These are phyloP conservation scores for Gossypium turneri DNA, from an alignment of 345 rosid species.

Conservation along the genomic window DNA sequence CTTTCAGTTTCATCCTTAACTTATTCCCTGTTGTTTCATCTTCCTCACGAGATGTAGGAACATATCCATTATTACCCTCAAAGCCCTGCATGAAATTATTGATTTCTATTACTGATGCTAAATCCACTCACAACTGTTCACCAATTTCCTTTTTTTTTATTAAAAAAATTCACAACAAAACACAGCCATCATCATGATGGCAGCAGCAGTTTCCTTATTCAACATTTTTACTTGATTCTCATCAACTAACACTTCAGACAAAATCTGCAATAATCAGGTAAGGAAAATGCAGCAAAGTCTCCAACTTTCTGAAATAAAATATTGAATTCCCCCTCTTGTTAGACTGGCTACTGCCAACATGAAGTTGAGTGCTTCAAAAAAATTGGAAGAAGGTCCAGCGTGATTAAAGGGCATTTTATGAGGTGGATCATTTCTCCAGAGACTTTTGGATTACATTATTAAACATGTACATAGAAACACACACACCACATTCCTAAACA, in stretches of 20 bases:
- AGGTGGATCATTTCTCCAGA: too few species aligned
- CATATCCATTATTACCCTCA: slow-evolving; percentile 28
- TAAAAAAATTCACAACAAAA: not conserved
- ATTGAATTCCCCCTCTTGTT: too few species aligned
- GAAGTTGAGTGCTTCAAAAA: too few species aligned
- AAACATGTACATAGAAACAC: not conserved
- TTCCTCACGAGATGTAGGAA: slow-evolving; percentile 24
- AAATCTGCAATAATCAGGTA: not conserved
- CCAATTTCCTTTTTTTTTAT: not conserved
- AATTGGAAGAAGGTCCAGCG: too few species aligned
- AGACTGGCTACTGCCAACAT: too few species aligned
- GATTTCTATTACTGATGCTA: not conserved
- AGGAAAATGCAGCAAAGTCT: not conserved
- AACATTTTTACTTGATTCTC: not conserved
- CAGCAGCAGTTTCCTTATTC: not conserved
- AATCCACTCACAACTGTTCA: not conserved
- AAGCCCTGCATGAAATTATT: slow-evolving; percentile 4
- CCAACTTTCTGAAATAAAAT: not conserved
- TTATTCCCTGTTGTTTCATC: slow-evolving; percentile 49
- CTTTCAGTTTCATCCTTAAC: slow-evolving; percentile 79
- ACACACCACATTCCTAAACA: not conserved
- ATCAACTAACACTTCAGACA: not conserved
- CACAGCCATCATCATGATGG: not conserved
- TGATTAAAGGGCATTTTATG: too few species aligned
- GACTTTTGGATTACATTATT: too few species aligned